phyloP scores from a whole-genome alignment of 2,329 filamentous ascomycete species.

The Fusarium sp. region DNA sequence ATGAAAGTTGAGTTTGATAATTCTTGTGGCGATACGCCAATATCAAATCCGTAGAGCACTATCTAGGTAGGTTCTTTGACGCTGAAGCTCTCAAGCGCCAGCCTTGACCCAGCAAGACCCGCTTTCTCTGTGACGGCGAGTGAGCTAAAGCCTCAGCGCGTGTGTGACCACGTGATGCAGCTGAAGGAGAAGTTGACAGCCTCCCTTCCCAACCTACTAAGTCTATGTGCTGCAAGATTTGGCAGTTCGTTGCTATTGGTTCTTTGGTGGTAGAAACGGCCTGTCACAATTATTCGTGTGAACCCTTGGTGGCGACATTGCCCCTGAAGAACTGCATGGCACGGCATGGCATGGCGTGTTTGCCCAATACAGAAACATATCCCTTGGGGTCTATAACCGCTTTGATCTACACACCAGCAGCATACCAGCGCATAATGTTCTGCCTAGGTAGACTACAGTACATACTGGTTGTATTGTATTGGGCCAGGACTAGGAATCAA shows the following conservation, averaged over 20 bases:
- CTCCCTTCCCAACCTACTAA: neutral
- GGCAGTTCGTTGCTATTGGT: conserved; percentile 1
- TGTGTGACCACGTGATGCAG: conserved; percentile 40
- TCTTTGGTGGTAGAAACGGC: neutral
- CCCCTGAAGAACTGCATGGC: conserved; percentile 9
- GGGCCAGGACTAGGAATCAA: neutral
- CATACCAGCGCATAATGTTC: conserved; percentile 14
- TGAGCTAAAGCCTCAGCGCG: conserved; percentile 39
- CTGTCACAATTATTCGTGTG: conserved; percentile 1
- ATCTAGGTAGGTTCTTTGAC: conserved; percentile 4
- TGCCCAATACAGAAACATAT: conserved; percentile 7
- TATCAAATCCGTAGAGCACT: neutral
- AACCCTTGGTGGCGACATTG: conserved; percentile 11
- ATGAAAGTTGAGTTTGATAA: conserved; percentile 5
- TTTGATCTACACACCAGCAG: conserved; percentile 29
- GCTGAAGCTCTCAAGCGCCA: conserved; percentile 27
- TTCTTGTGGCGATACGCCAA: conserved; percentile 23
- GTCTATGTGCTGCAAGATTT: neutral
- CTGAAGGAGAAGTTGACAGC: conserved; percentile 4
- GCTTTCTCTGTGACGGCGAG: conserved; percentile 1
- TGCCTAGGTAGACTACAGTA: neutral
- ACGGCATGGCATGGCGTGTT: conserved; percentile 9
- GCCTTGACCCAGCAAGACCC: conserved; percentile 27
- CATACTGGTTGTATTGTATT: conserved; percentile 3
- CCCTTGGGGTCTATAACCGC: conserved; percentile 4